A percentile compares a stretch with the other conserved stretches of the same genome.
Conservation (phyloP, 2,329 filamentous ascomycete species). For the Pestalotiopsis sp. region DNA sequence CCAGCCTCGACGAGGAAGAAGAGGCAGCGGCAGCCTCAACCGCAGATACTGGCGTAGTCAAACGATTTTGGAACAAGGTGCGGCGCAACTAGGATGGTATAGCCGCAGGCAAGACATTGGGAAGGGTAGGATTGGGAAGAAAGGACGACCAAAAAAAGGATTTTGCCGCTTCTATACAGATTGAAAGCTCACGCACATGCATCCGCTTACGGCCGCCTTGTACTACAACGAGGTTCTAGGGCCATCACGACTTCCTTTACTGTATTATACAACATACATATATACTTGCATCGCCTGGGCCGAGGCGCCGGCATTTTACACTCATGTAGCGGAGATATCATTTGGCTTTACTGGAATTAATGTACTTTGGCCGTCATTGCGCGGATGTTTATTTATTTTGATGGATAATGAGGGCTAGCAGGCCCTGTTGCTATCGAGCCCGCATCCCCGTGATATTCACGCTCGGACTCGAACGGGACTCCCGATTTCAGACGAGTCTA, state of each 20-base stretch:
- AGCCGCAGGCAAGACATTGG: neutral
- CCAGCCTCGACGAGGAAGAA: slow-evolving; percentile 53
- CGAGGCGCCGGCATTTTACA: neutral
- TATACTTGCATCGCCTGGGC: neutral
- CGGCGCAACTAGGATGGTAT: slow-evolving; percentile 36
- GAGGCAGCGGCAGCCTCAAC: slow-evolving; percentile 27
- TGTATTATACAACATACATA: neutral
- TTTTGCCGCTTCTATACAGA: neutral
- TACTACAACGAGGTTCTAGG: neutral
- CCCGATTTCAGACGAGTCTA: neutral
- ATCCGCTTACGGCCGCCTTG: neutral
- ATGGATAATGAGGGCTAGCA: neutral
- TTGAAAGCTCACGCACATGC: neutral
- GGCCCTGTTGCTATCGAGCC: neutral
- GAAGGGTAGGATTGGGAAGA: neutral
- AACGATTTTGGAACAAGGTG: slow-evolving; percentile 66
- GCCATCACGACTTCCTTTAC: neutral
- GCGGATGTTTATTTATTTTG: neutral
- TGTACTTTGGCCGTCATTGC: neutral
- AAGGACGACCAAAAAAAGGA: neutral
- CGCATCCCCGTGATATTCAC: no score
- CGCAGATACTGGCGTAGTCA: slow-evolving; percentile 58
- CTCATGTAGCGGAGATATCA: neutral
- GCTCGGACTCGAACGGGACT: no score
- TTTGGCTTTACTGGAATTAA: neutral